Percentiles rank a stretch among this genome's conserved stretches.
phyloP scores from a whole-genome alignment of 2,329 filamentous ascomycete genomes.

The Pseudohalonectria lignicola region DNA sequence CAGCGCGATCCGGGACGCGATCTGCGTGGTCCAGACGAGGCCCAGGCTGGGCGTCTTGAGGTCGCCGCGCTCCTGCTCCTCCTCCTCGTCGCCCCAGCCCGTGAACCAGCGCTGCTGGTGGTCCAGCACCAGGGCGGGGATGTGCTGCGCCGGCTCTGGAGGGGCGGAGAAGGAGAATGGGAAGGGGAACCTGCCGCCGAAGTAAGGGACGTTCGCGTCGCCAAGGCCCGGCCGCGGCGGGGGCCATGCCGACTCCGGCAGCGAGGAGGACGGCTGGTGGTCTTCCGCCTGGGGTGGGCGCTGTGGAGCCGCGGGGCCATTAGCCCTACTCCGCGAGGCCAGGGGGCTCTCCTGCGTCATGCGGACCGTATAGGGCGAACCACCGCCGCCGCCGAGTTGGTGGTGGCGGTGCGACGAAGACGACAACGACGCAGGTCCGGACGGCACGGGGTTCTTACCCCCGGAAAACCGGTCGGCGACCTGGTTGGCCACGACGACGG shows the following conservation, averaged over 20 bases:
- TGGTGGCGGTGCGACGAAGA: conserved; percentile 5
- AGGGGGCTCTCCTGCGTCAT: conserved; percentile 36
- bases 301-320: neutral
- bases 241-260: conserved; percentile 22
- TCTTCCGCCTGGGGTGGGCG: conserved; percentile 16
- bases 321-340: conserved; percentile 29
- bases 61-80: conserved; percentile 29
- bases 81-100: conserved; percentile 72
- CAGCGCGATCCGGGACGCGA: conserved; percentile 71
- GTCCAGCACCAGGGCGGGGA: conserved; percentile 58
- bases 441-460: neutral
- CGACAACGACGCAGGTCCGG: neutral
- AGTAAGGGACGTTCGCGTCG: no score
- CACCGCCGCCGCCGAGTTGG: conserved; percentile 8
- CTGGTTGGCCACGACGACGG: conserved; percentile 89
- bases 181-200: conserved; percentile 17
- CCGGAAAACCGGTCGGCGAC: conserved; percentile 73
- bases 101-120: conserved; percentile 94
- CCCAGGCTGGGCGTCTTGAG: conserved; percentile 81
- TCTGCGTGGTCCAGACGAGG: conserved; percentile 83
- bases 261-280: conserved; percentile 27
- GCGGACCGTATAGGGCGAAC: conserved; percentile 1
- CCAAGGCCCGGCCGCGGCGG: conserved; percentile 9
- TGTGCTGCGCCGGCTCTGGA: conserved; percentile 15
- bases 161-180: no score